Percentiles rank a stretch among this genome's conserved stretches.
These are phyloP conservation scores for Penstemon davidsonii DNA, from an alignment of 257 asterid genomes.

Conservation along the genomic window DNA sequence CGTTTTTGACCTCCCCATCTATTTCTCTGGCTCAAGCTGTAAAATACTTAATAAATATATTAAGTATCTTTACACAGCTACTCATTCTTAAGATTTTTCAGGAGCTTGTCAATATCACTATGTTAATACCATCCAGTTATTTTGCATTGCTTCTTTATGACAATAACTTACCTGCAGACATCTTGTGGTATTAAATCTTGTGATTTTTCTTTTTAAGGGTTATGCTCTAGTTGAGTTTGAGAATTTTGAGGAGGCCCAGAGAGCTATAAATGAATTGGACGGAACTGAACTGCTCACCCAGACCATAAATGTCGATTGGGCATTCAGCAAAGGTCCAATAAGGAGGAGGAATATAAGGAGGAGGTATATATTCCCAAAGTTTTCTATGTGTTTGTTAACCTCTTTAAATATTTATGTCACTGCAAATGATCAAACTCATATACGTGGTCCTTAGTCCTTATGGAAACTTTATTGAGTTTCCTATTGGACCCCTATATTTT, in stretches of 20 bases:
- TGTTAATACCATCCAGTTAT: neutral
- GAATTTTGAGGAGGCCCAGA: constrained; percentile 66
- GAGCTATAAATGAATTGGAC: constrained; percentile 59
- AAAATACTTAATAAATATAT: no score
- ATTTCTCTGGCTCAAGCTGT: neutral
- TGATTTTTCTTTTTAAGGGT: constrained; percentile 41
- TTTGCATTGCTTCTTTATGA: neutral
- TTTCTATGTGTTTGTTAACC: neutral
- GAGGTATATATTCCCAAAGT: constrained; percentile 48
- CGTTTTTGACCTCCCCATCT: neutral
- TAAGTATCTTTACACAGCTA: no score
- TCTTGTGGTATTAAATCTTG: neutral
- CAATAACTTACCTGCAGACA: neutral
- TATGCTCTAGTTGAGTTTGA: constrained; percentile 75
- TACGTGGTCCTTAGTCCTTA: neutral
- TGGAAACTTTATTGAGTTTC: neutral
- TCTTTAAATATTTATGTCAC: neutral
- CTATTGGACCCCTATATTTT: neutral
- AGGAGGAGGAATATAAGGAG: constrained; percentile 77
- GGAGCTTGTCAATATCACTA: neutral
- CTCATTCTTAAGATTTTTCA: neutral
- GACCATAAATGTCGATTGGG: constrained; percentile 76
- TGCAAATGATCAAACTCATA: neutral
- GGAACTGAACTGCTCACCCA: constrained; percentile 61
- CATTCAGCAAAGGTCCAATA: constrained; percentile 95